A percentile compares a stretch with the other conserved stretches of the same genome.
Evolutionary conservation across 495 filamentous ascomycete genomes (phyloP).

Genomic region (Lasiosphaeria ovina): DNA sequence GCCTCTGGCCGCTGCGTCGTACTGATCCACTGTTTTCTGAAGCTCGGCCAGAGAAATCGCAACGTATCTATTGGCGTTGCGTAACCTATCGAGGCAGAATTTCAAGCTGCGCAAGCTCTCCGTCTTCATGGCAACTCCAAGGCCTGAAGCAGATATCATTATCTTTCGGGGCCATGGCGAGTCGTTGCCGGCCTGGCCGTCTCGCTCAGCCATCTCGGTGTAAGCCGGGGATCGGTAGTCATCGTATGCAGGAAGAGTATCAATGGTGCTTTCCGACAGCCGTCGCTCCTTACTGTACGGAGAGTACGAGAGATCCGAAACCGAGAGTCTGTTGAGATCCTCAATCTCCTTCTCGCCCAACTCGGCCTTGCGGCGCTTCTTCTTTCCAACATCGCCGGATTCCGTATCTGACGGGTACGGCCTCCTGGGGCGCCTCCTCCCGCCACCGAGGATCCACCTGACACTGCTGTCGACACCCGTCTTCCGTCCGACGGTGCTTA

Average conservation of each 20-base stretch:
- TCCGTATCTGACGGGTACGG: slow-evolving; percentile 42
- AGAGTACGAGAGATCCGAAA: background rate
- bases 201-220: slow-evolving; percentile 45
- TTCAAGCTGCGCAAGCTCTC: slow-evolving; percentile 73
- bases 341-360: slow-evolving; percentile 12
- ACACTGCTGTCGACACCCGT: slow-evolving; percentile 82
- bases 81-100: slow-evolving; percentile 74
- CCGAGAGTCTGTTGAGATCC: slow-evolving; percentile 2
- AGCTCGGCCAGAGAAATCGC: slow-evolving; percentile 66
- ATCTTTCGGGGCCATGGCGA: slow-evolving; percentile 53
- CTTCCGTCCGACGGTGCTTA: slow-evolving; percentile 73
- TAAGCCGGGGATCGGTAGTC: slow-evolving; percentile 71
- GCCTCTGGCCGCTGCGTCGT: slow-evolving; percentile 50
- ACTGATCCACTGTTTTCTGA: slow-evolving; percentile 69
- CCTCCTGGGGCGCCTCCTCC: slow-evolving; percentile 36
- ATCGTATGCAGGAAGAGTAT: slow-evolving; percentile 78
- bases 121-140: slow-evolving; percentile 84
- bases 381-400: slow-evolving; percentile 43
- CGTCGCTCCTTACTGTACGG: slow-evolving; percentile 35
- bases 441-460: slow-evolving; percentile 65
- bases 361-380: slow-evolving; percentile 61
- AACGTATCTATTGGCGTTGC: slow-evolving; percentile 72
- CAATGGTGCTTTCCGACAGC: slow-evolving; percentile 52
- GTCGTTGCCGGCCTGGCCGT: slow-evolving; percentile 21
- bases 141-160: slow-evolving; percentile 76